Base-by-base conservation (phyloP, 164 flowering plant genomes). In the Macadamia integrifolia region DNA sequence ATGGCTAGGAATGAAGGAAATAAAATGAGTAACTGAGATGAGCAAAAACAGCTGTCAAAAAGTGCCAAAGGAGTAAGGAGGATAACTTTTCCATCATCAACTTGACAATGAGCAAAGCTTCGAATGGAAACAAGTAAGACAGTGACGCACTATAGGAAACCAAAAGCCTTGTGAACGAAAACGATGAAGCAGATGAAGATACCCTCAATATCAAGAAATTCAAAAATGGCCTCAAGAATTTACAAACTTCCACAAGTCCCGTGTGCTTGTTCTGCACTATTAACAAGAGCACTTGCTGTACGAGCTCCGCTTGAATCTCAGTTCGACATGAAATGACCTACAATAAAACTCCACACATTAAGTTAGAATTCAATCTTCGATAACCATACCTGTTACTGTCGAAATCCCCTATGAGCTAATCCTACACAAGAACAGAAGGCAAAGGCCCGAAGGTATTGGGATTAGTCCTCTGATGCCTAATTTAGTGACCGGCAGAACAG, bases 171-270 rank as follows among this genome's bases (percentile, higher is more conserved):
- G 73, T 71, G 70, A 91, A 90, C 32, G 72, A 66, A 42, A 76
- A 65, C 14, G 78, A 76, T 5, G 85, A 75, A 62, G 66, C 79
- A 43, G 80, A 69, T 74, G 75, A 76, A 3, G 85, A 81, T 66
- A 75, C 60, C 50, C 80, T 71, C 69, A 95, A 61, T 28, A 88
- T 62, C 3, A 88, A 77, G 72, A 77, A 87, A 58, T 73, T 78
- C 75, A 92, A 64, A 66, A 95, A 86, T 3, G 97, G 90, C 60
- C 82, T 83, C 68, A 95, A 80, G 67, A 88, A 92, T 58, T 80
- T 79, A 69, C 91, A 92, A 62, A 83, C 85, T 74, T 77, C 72
- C 52, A 15, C 74, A 69, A 87, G 77, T 65, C 90, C 87, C 40
- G 69, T 61, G 12, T 52, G 65, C 71, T 76, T 82, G 52, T 75